Evolutionary conservation across 2,329 filamentous ascomycete genomes (phyloP), one percentile per base, ranked within the genome.

Genomic region (Fusarium fracticaudum): DNA sequence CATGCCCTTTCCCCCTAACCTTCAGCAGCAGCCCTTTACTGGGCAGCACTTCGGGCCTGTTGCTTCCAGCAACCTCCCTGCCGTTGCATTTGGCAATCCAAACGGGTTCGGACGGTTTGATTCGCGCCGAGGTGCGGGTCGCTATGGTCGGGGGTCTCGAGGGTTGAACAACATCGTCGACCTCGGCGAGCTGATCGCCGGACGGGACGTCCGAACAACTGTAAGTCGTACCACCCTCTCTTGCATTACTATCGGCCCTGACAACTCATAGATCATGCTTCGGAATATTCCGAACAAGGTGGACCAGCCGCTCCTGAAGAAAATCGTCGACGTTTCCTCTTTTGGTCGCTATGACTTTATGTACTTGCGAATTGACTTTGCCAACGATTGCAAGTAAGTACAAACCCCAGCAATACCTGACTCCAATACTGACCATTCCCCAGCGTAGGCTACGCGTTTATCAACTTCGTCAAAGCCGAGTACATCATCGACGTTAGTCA

Each of bases 381-480:
- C 90, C 61, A 94, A 94, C 77, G 91, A 94, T 72, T 94, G 93
- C 91, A 95, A 95, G 92, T 94, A 83, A 84, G 92, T 87, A 40
- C 31, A 47, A 50, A 10, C 15, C 6, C 8, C 8, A 40, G 3
- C 3, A n/a, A 40, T 14, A 3, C 54, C 3, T 47, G 12, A 17
- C 4, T 22, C 13, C 35, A 70, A 24, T 62, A 37, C 72, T 87
- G 82, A 75, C 22, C 12, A 43, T 33, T 14, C 7, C 48, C 79
- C 72, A 97, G 95, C 80, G 96, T 98, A 67, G 96, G 96, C 51
- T 98, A 98, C 82, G 96, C 95, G 1, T 99, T 98, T 83, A 94
- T 99, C 84, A 98, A 99, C 83, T 98, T 98, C 55, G 67, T 38
- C 17, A 69, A 93, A 90, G 91, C 94, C 1, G 85, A 92, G 68